Base-by-base conservation (phyloP, 2,329 filamentous ascomycete species). In the Bipolaris sorokiniana region DNA sequence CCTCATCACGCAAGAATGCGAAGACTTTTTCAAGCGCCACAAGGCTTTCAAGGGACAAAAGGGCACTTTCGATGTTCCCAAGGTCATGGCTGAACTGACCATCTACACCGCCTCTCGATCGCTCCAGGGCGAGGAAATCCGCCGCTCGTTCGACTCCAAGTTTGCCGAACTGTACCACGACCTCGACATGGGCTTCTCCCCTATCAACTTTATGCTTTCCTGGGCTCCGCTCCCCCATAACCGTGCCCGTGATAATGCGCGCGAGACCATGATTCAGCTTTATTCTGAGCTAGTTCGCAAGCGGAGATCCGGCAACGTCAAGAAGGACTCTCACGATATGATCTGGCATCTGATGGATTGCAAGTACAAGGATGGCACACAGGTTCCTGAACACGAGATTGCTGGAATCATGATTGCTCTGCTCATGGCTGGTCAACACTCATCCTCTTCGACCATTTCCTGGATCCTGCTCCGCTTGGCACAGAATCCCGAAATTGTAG, bases 381-480 rank as follows among this genome's bases (percentile, higher is more conserved):
- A 82, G 5, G 83, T 96, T n/a, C 89, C 92, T 15, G 92, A 96
- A 72, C 84, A 89, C 69, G 91, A 96, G 77, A 85, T 96, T 56
- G 91, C 92, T 20, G 90, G 95, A 79, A 94, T 96, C 86, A 94
- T 96, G 90, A 96, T 96, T 77, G 91, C 91, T 5, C 84, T 96
- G 20, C 86, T 96, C 61, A 96, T 96, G 91, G 92, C 91, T 57
- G 92, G 92, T 54, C 92, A 96, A 75, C 92, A 96, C 80, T 94
- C 90, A 2, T 94, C 91, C 2, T 91, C 91, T 3, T 92, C 91
- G 18, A 93, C 90, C 37, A 88, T 87, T 69, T 86, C 91, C 37
- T 96, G 92, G 91, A 92, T 96, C 69, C 84, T 95, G 75, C 84
- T 96, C 38, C 89, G 88, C 64, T 86, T 96, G 36, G 91, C 92